These are phyloP conservation scores for Scenedesmus sp. DNA, from an alignment of 163 green algal genomes.

Conservation along the genomic window DNA sequence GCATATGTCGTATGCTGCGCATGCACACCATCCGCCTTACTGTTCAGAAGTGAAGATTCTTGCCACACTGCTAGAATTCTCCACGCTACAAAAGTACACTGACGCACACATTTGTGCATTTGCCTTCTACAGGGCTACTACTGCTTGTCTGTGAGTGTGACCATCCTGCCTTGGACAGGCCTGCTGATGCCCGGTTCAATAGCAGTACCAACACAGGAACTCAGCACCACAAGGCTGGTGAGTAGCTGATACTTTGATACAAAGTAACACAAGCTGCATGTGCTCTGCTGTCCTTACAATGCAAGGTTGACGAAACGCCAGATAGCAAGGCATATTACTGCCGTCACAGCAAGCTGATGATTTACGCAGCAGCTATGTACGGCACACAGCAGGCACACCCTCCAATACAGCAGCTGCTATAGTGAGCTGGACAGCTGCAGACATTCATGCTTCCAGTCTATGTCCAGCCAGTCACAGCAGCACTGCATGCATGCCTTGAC, in stretches of 20 bases:
- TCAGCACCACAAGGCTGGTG: neutral
- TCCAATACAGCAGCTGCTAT: too few relatives aligned
- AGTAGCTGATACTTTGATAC: neutral
- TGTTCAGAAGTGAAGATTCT: neutral
- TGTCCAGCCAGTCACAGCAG: too few relatives aligned
- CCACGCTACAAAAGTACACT: neutral
- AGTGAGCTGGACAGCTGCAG: too few relatives aligned
- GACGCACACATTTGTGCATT: neutral
- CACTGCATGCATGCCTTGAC: too few relatives aligned
- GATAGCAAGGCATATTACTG: neutral
- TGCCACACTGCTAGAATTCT: neutral
- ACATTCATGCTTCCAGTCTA: too few relatives aligned
- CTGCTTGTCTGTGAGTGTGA: slow-evolving; percentile 35
- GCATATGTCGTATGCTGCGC: neutral
- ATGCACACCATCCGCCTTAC: neutral
- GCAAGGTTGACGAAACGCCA: too few relatives aligned
- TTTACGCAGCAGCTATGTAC: too few relatives aligned
- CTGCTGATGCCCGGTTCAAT: neutral
- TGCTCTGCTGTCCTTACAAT: neutral
- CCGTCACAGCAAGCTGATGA: too few relatives aligned
- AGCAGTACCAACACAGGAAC: slow-evolving; percentile 13
- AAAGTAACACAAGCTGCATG: neutral
- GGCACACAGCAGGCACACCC: too few relatives aligned
- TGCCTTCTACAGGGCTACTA: slow-evolving; percentile 47
- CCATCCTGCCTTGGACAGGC: slow-evolving; percentile 36